These are phyloP conservation scores for Tetrahymena thermophila DNA, from an alignment of 73 alveolate genomes.

Conservation along the genomic window DNA sequence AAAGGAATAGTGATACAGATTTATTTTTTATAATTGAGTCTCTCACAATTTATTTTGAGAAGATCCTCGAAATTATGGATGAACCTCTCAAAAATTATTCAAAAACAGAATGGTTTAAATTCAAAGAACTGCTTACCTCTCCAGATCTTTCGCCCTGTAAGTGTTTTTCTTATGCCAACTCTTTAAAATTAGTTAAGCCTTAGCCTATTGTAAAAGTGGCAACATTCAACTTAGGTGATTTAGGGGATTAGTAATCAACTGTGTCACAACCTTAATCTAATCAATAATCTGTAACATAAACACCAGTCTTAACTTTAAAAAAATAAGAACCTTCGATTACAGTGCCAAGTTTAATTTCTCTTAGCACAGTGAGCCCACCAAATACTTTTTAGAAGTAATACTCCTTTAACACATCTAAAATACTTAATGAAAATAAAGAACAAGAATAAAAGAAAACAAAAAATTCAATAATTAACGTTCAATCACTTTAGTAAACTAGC, in stretches of 20 bases:
- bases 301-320: background rate
- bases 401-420: background rate
- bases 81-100: background rate
- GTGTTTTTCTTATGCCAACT: background rate
- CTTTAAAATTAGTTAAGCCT: background rate
- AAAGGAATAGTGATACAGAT: background rate
- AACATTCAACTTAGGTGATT: background rate
- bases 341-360: background rate
- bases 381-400: background rate
- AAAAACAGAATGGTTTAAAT: background rate
- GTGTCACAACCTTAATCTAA: background rate
- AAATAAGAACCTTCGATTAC: background rate
- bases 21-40: background rate
- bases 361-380: background rate
- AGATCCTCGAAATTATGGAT: background rate
- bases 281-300: background rate
- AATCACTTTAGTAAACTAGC: background rate
- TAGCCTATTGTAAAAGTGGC: background rate
- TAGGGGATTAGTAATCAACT: background rate
- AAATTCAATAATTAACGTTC: background rate
- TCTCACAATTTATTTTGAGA: background rate
- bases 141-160: background rate
- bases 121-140: background rate
- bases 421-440: background rate
- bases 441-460: background rate